Evolutionary conservation across 192 early-diverging fungal species (phyloP).

Genomic region (Coemansia sp.): DNA sequence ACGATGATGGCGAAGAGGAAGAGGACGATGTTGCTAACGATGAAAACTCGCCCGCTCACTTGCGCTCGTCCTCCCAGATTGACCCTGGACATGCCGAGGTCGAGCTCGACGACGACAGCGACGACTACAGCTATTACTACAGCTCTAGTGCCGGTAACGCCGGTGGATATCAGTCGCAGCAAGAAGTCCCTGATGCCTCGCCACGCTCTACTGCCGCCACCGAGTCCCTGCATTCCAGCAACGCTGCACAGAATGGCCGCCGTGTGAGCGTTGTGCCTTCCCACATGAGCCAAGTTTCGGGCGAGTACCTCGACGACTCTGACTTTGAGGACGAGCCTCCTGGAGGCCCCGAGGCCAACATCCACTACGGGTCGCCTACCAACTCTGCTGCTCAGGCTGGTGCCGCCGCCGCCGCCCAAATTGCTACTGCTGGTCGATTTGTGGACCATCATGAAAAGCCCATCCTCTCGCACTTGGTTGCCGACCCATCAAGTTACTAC

Average conservation of each 20-base stretch:
- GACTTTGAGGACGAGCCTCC: slow-evolving; percentile 13
- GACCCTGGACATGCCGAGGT: slow-evolving; percentile 7
- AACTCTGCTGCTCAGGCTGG: not conserved
- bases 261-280: slow-evolving; percentile 37
- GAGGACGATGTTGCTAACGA: slow-evolving; percentile 11
- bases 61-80: not conserved
- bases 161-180: slow-evolving; percentile 7
- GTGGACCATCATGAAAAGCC: slow-evolving; percentile 20
- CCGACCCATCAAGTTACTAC: slow-evolving; percentile 25
- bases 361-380: not conserved
- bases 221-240: slow-evolving; percentile 2
- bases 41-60: not conserved
- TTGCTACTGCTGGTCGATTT: slow-evolving; percentile 1
- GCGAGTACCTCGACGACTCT: slow-evolving; percentile 25
- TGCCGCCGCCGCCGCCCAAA: not conserved
- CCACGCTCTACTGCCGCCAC: not conserved
- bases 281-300: slow-evolving; percentile 31
- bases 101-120: slow-evolving; percentile 24
- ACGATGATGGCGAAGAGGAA: slow-evolving; percentile 16
- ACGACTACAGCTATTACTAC: slow-evolving; percentile 46
- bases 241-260: slow-evolving; percentile 9
- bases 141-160: slow-evolving; percentile 27
- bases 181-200: not conserved
- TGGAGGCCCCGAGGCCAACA: not conserved
- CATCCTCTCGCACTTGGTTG: slow-evolving; percentile 10